Conservation (phyloP, 257 asterid species). For the Asclepias syriaca region DNA sequence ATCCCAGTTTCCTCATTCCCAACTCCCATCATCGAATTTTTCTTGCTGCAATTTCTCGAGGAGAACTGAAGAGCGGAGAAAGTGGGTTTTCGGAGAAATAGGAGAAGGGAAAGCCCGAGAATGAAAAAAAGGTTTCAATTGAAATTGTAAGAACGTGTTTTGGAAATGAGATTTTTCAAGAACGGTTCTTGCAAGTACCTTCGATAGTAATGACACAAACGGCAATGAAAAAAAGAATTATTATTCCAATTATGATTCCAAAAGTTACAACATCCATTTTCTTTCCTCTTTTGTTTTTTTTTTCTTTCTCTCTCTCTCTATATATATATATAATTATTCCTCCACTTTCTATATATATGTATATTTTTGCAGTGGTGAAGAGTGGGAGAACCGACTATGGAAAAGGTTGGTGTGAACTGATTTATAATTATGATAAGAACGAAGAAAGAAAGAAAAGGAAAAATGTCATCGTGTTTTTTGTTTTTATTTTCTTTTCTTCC, state of each 20-base stretch:
- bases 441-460: no score
- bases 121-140: neutral
- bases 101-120: neutral
- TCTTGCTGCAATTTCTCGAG: slow-evolving; percentile 16
- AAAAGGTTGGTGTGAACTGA: neutral
- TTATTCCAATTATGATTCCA: slow-evolving; percentile 84
- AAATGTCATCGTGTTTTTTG: no score
- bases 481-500: no score
- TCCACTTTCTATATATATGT: no score
- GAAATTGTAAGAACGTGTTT: slow-evolving; percentile 21
- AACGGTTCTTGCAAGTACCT: slow-evolving; percentile 73
- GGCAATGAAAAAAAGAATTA: slow-evolving; percentile 64
- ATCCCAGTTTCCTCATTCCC: neutral
- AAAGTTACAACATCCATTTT: slow-evolving; percentile 77
- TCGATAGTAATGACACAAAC: slow-evolving; percentile 73
- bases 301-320: neutral
- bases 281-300: neutral
- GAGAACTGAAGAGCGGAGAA: neutral
- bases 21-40: slow-evolving; percentile 16
- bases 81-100: neutral
- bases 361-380: neutral
- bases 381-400: neutral
- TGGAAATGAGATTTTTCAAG: slow-evolving; percentile 16
- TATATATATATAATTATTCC: neutral
- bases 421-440: no score